Evolutionary conservation across 192 early-diverging fungal genomes (phyloP).

Genomic region (Coemansia sp.): DNA sequence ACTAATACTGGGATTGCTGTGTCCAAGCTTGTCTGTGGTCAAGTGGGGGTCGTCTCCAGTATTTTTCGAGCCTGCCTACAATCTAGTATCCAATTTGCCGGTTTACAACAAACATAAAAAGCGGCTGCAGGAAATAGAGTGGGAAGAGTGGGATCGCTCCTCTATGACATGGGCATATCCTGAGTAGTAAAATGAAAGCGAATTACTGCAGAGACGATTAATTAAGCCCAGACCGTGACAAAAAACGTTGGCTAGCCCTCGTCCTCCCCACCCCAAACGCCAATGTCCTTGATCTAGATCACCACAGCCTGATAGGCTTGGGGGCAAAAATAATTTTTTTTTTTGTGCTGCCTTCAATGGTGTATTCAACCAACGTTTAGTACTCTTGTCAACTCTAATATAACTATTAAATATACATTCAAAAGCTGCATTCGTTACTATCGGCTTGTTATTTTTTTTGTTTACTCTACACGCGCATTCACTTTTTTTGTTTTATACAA

Average conservation of each 20-base stretch:
- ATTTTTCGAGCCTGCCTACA: neutral
- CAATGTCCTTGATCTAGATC: neutral
- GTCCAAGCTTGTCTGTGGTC: neutral
- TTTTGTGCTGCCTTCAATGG: neutral
- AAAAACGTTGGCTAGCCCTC: neutral
- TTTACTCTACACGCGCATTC: neutral
- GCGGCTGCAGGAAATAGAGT: neutral
- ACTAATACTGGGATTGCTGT: neutral
- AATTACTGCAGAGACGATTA: neutral
- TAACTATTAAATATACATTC: neutral
- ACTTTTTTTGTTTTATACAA: neutral
- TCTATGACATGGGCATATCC: neutral
- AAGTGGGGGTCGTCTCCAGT: neutral
- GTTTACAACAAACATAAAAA: neutral
- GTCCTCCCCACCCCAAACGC: neutral
- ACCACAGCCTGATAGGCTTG: conserved; percentile 8
- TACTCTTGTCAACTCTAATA: neutral
- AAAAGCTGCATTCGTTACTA: neutral
- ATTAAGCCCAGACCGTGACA: neutral
- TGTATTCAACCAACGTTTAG: neutral
- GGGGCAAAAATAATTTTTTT: neutral
- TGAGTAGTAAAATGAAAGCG: neutral
- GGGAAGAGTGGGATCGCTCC: neutral
- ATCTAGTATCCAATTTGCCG: neutral
- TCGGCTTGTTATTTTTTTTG: neutral